A percentile compares a stretch with the other conserved stretches of the same genome.
Evolutionary conservation across 768 basidiomycete species (phyloP).

Genomic region (Lactarius indigo): DNA sequence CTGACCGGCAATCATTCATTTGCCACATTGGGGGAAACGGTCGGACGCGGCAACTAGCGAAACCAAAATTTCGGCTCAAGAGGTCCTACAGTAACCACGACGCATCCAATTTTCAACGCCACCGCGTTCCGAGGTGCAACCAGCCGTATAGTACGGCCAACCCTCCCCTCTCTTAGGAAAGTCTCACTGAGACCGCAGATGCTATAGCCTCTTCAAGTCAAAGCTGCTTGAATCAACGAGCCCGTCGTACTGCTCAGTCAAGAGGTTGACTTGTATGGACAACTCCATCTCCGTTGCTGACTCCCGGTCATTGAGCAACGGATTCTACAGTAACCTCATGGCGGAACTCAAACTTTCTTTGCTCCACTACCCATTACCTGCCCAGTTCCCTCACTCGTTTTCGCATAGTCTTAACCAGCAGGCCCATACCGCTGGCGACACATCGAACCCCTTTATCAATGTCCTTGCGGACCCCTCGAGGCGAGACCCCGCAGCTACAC

Average conservation of each 20-base stretch:
- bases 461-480: no score
- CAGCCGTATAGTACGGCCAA: background rate
- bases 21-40: no score
- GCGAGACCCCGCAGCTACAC: no score
- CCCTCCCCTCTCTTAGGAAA: background rate
- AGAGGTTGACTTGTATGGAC: background rate
- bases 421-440: background rate
- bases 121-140: background rate
- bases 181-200: background rate
- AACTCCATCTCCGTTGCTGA: no score
- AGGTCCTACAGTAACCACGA: background rate
- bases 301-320: no score
- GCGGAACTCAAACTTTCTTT: no score
- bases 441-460: background rate
- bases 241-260: background rate
- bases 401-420: background rate
- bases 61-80: background rate
- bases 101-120: background rate
- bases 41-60: background rate
- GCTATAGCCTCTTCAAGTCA: background rate
- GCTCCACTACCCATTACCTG: background rate
- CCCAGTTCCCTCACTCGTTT: background rate
- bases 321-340: no score
- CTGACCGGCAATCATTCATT: no score
- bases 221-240: background rate